These are phyloP conservation scores for Mycena venus DNA, from an alignment of 768 basidiomycete genomes.

Conservation along the genomic window DNA sequence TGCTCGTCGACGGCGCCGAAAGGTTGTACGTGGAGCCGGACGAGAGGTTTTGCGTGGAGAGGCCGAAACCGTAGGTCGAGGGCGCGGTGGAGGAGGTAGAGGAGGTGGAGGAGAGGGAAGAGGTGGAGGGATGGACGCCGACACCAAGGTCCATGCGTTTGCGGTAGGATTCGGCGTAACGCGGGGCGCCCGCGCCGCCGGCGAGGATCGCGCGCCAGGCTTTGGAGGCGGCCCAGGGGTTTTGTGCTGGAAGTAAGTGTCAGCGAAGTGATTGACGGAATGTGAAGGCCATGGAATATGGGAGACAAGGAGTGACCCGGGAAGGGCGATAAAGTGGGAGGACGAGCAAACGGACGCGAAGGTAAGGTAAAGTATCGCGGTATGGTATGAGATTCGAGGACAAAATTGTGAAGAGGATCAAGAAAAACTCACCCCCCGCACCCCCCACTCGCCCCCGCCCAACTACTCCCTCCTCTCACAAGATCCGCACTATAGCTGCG, in stretches of 20 bases:
- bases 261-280: too few relatives aligned
- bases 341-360: too few relatives aligned
- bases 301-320: too few relatives aligned
- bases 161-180: constrained; percentile 42
- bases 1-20: constrained; percentile 44
- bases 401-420: too few relatives aligned
- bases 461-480: background rate
- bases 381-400: too few relatives aligned
- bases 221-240: constrained; percentile 25
- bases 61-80: background rate
- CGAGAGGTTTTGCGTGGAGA: too few relatives aligned
- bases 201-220: constrained; percentile 30
- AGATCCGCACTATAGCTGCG: background rate
- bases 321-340: too few relatives aligned
- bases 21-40: constrained; percentile 43
- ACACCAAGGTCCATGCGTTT: constrained; percentile 35
- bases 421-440: too few relatives aligned
- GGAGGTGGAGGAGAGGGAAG: constrained; percentile 6
- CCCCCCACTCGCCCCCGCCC: too few relatives aligned
- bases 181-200: constrained; percentile 30
- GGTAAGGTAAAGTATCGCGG: too few relatives aligned
- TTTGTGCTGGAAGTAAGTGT: too few relatives aligned
- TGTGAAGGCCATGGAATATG: too few relatives aligned
- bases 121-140: constrained; percentile 29
- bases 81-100: background rate